Base-by-base conservation (phyloP, 176 grass and related monocot genomes). In the Canna indica region DNA sequence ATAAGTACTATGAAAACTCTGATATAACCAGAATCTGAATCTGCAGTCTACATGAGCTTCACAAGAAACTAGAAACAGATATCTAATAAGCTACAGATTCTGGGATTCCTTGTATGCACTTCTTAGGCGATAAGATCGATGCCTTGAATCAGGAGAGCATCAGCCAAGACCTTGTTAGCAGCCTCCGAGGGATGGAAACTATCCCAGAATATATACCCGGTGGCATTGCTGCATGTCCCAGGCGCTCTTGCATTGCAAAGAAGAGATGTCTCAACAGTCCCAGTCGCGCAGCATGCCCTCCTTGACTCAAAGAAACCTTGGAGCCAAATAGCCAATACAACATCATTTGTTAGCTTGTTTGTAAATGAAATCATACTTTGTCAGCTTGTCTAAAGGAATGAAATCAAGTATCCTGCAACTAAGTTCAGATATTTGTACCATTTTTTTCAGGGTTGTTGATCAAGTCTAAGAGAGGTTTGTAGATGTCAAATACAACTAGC, bases 121-220 rank as follows among this genome's bases (percentile, higher is more conserved):
- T 66, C 34, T 77, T 80, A 96, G 25, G 83, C 73, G 84, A 96
- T 87, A 63, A 96, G 86, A 76, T 90, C 83, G 22, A 96, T 79
- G 5, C 93, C 88, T 77, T 87, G 86, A 9, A 91, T 25, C 13
- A 96, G 79, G 13, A 92, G 79, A 35, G 83, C 45, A 76, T 85
- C 83, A 64, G 88, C 80, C 74, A 96, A 72, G 74, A 82, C 81
- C 83, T 81, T 87, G 78, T 96, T 96, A 30, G 93, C 86, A n/a
- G 93, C 83, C 79, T 92, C 93, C 7, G 93, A 84, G 44, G 93
- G 93, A 83, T 96, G 93, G 84, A 92, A 84, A 5, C 93, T 87
- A 78, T 96, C 93, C 93, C 88, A 92, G 88, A 96, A 96, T 48
- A 96, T 88, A 73, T 92, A 96, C 0, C 86, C 88, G 0, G 93